Conservation (phyloP, 352 stramenopile genomes). For the Phytophthora crassamura region DNA sequence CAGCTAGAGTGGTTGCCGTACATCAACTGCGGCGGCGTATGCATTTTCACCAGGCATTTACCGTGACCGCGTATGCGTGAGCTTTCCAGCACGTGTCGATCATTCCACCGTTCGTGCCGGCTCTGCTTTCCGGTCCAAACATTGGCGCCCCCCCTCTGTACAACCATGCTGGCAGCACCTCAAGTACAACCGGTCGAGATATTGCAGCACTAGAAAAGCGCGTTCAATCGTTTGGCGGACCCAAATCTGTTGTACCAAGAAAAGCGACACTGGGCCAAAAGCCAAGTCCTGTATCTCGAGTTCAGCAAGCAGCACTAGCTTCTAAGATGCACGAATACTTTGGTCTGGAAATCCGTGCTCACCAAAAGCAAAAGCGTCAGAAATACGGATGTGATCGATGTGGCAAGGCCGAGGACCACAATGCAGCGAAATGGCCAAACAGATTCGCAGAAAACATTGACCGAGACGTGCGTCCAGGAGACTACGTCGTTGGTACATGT, state of each 20-base stretch:
- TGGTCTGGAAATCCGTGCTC: background rate
- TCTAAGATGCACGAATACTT: background rate
- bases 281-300: no score
- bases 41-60: slow-evolving; percentile 4
- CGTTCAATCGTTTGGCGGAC: slow-evolving; percentile 3
- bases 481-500: slow-evolving; percentile 1
- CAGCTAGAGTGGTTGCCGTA: background rate
- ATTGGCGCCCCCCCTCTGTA: slow-evolving; percentile 5
- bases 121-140: background rate
- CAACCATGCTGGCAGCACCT: slow-evolving; percentile 4
- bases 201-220: slow-evolving; percentile 4
- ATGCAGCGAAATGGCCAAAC: background rate
- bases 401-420: background rate
- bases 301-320: background rate
- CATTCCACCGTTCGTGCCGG: background rate
- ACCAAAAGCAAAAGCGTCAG: background rate
- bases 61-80: background rate
- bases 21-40: background rate
- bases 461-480: background rate
- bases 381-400: background rate
- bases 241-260: background rate
- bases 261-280: no score
- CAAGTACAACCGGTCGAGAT: background rate
- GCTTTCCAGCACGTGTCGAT: background rate
- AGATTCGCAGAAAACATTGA: background rate